Evolutionary conservation across 129 eudicot genomes (phyloP).

Genomic region (Arctium lappa): DNA sequence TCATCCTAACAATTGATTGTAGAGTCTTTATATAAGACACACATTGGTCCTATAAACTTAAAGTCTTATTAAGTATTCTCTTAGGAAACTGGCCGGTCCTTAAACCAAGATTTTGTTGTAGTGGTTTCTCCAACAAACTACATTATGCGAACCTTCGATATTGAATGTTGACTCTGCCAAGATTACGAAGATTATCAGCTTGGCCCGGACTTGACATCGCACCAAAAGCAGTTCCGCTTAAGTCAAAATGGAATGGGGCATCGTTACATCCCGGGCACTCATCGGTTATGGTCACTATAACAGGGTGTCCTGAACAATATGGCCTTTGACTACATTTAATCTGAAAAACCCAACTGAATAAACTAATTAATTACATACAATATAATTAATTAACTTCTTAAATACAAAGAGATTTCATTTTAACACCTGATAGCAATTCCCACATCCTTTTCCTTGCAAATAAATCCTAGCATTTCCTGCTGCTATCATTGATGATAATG

Average conservation of each 20-base stretch:
- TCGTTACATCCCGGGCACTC: slow-evolving; percentile 41
- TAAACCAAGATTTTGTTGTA: too few relatives aligned
- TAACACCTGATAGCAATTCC: slow-evolving; percentile 26
- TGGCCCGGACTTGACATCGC: slow-evolving; percentile 34
- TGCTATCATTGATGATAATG: slow-evolving; percentile 11
- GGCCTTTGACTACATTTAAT: slow-evolving; percentile 22
- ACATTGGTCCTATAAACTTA: too few relatives aligned
- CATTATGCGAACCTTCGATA: slow-evolving; percentile 20
- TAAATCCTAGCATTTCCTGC: slow-evolving; percentile 21
- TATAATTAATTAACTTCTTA: neutral
- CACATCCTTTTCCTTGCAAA: slow-evolving; percentile 24
- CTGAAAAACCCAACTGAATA: slow-evolving; percentile 3
- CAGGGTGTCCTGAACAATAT: slow-evolving; percentile 35
- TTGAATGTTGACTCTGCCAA: slow-evolving; percentile 34
- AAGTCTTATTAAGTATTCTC: too few relatives aligned
- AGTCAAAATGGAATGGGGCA: slow-evolving; percentile 32
- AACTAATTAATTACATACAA: neutral
- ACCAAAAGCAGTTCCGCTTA: slow-evolving; percentile 49
- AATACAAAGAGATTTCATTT: neutral
- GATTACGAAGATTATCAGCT: slow-evolving; percentile 17
- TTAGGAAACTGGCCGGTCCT: too few relatives aligned
- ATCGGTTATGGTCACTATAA: slow-evolving; percentile 38
- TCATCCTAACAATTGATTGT: too few relatives aligned
- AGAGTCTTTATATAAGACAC: too few relatives aligned
- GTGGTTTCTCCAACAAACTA: too few relatives aligned